Percentiles rank a stretch among this genome's conserved stretches.
Evolutionary conservation across 495 filamentous ascomycete species (phyloP).

Genomic region (Aspergillus sparsus): DNA sequence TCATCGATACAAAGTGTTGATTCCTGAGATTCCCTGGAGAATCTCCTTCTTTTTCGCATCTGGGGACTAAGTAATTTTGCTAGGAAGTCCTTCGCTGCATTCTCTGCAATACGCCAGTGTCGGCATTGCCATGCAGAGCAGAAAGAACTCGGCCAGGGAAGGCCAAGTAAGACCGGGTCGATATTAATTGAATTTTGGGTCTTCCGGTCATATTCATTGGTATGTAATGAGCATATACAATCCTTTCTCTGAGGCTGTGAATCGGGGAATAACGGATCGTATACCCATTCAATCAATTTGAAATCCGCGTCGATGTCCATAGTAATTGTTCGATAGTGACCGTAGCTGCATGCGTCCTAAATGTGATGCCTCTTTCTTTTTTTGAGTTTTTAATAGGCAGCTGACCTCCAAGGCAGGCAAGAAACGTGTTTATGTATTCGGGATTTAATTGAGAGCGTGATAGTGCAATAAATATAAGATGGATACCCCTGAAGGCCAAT

Average conservation of each 20-base stretch:
- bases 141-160: constrained; percentile 2
- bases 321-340: not conserved
- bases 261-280: not conserved
- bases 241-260: not conserved
- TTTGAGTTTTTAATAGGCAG: no score
- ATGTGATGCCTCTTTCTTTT: no score
- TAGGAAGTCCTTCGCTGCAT: not conserved
- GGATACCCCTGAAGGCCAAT: no score
- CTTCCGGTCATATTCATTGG: not conserved
- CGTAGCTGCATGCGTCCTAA: not conserved
- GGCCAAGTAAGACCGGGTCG: not conserved
- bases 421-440: no score
- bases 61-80: not conserved
- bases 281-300: not conserved
- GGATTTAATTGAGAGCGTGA: no score
- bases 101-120: not conserved
- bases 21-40: not conserved
- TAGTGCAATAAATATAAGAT: no score
- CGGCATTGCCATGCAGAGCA: not conserved
- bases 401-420: no score
- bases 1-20: not conserved
- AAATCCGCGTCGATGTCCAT: not conserved
- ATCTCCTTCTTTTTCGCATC: not conserved
- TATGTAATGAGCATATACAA: not conserved
- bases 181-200: not conserved